phyloP scores from a whole-genome alignment of 805 yeast genomes.

The Candida ponderosae region DNA sequence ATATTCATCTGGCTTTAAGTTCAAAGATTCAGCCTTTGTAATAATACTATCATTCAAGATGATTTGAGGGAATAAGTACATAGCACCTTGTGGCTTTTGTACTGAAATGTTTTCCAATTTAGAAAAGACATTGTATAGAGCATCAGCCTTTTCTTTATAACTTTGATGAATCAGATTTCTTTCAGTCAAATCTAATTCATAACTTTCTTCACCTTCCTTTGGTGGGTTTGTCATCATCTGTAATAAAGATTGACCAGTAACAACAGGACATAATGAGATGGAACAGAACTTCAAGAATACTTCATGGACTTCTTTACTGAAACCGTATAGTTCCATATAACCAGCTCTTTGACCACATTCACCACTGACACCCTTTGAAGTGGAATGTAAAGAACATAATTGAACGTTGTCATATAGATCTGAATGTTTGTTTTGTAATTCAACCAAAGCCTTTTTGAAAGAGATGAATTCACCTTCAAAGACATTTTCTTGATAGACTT shows the following conservation, averaged over 20 bases:
- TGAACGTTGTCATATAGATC: constrained; percentile 66
- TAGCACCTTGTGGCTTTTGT: constrained; percentile 92
- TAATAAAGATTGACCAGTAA: constrained; percentile 87
- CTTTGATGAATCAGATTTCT: constrained; percentile 52
- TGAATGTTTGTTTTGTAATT: constrained; percentile 47
- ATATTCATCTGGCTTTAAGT: constrained; percentile 71
- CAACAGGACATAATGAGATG: constrained; percentile 89
- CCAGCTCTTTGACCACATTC: constrained; percentile 99
- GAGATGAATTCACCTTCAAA: constrained; percentile 78
- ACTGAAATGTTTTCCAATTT: constrained; percentile 78
- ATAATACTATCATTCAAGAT: constrained; percentile 57
- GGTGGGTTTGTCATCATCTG: constrained; percentile 96
- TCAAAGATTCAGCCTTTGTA: constrained; percentile 47
- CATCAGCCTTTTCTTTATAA: constrained; percentile 53
- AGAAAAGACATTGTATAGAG: constrained; percentile 62
- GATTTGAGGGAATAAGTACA: constrained; percentile 89
- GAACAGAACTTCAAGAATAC: constrained; percentile 81
- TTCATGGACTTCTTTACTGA: constrained; percentile 58
- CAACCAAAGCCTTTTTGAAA: constrained; percentile 69
- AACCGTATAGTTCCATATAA: constrained; percentile 89
- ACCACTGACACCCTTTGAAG: constrained; percentile 95
- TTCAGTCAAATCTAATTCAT: constrained; percentile 57
- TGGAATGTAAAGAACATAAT: constrained; percentile 91
- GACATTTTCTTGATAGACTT: constrained; percentile 92
- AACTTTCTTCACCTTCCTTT: constrained; percentile 64